phyloP scores from a whole-genome alignment of 148 eudicot genomes.

The Mesembryanthemum crystallinum region DNA sequence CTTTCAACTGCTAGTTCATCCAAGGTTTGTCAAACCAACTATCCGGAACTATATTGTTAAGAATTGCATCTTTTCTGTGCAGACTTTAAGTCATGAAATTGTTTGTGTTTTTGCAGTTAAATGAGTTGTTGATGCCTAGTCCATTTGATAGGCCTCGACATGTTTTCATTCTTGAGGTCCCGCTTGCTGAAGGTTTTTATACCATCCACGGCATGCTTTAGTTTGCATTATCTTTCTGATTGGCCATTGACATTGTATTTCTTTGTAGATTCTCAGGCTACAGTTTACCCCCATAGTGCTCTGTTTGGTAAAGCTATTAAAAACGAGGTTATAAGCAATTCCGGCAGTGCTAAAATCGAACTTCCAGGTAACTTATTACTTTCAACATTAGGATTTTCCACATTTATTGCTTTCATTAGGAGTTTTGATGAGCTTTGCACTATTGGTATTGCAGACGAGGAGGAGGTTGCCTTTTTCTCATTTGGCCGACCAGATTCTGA shows the following conservation, averaged over 20 bases:
- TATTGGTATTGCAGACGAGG: constrained; percentile 45
- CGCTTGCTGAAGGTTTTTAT: constrained; percentile 63
- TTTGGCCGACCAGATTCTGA: constrained; percentile 49
- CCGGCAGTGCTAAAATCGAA: constrained; percentile 47
- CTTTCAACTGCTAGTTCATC: constrained; percentile 73
- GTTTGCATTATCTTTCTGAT: neutral
- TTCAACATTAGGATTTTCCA: neutral
- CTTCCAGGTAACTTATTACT: constrained; percentile 56
- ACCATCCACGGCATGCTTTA: neutral
- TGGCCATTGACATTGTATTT: constrained; percentile 6
- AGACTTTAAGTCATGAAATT: neutral
- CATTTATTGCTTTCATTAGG: neutral
- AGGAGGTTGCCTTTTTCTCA: constrained; percentile 55
- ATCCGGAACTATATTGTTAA: constrained; percentile 10
- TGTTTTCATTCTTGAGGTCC: constrained; percentile 70
- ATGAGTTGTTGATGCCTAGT: constrained; percentile 78
- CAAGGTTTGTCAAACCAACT: constrained; percentile 44
- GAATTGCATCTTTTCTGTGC: neutral
- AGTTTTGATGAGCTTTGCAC: neutral
- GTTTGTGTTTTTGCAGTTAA: constrained; percentile 55
- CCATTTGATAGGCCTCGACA: constrained; percentile 91
- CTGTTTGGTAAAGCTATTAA: constrained; percentile 37
- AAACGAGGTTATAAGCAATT: constrained; percentile 40
- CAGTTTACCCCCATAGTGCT: constrained; percentile 29
- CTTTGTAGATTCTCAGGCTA: constrained; percentile 46